A percentile compares a stretch with the other conserved stretches of the same genome.
These are phyloP conservation scores for Pythium periplocum DNA, from an alignment of 352 stramenopile species.

Conservation along the genomic window DNA sequence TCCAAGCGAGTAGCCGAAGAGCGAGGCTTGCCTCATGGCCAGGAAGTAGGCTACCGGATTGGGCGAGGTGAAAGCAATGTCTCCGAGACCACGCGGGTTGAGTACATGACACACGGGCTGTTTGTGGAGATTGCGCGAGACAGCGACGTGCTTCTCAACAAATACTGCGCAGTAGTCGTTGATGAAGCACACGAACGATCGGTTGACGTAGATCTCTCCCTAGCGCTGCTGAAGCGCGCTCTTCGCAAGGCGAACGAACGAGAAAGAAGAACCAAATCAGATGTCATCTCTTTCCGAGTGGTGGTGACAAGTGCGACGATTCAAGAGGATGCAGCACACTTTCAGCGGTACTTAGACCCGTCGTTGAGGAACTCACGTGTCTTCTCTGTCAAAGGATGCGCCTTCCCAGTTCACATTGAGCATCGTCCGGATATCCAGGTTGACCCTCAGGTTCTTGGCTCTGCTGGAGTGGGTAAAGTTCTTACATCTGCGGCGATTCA, in stretches of 20 bases:
- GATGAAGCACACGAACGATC: slow-evolving; percentile 27
- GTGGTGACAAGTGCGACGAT: slow-evolving; percentile 28
- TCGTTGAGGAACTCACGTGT: slow-evolving; percentile 6
- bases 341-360: slow-evolving; percentile 15
- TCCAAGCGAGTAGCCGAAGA: slow-evolving; percentile 16
- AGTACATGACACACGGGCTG: slow-evolving; percentile 25
- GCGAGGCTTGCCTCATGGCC: slow-evolving; percentile 5
- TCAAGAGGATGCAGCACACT: slow-evolving; percentile 9
- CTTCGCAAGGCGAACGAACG: background rate
- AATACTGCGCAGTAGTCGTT: slow-evolving; percentile 20
- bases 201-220: slow-evolving; percentile 24
- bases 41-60: slow-evolving; percentile 23
- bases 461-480: slow-evolving; percentile 8
- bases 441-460: slow-evolving; percentile 5
- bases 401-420: slow-evolving; percentile 23
- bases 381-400: slow-evolving; percentile 15
- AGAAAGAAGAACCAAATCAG: too few relatives aligned
- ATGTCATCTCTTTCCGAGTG: slow-evolving; percentile 8
- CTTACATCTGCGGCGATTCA: slow-evolving; percentile 14
- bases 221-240: slow-evolving; percentile 14
- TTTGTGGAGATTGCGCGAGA: slow-evolving; percentile 21
- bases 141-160: slow-evolving; percentile 6
- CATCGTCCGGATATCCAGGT: slow-evolving; percentile 19
- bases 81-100: slow-evolving; percentile 5
- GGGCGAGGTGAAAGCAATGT: slow-evolving; percentile 14